These are phyloP conservation scores for Biancaea sappan DNA, from an alignment of 306 rosid genomes.

Conservation along the genomic window DNA sequence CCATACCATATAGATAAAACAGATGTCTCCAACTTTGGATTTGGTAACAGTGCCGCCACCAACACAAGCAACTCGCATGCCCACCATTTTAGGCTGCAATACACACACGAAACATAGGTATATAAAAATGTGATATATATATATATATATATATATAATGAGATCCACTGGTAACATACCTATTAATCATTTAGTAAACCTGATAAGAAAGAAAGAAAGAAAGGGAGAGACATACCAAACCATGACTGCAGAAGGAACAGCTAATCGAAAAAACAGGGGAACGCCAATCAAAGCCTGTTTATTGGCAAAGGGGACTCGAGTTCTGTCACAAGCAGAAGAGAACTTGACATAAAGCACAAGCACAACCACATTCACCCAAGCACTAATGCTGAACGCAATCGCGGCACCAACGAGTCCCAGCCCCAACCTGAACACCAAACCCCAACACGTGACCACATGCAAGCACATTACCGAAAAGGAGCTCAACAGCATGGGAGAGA, in stretches of 20 bases:
- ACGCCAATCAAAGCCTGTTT: conserved; percentile 38
- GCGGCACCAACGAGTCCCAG: conserved; percentile 65
- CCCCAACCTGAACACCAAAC: conserved; percentile 40
- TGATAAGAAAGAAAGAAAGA: background rate
- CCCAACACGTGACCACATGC: conserved; percentile 56
- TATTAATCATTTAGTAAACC: no score
- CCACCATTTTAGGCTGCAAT: conserved; percentile 71
- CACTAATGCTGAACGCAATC: conserved; percentile 42
- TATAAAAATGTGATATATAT: no score
- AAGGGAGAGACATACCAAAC: conserved; percentile 49
- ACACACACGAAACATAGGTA: background rate
- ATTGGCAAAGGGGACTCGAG: conserved; percentile 40
- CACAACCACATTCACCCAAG: conserved; percentile 54
- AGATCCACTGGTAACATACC: no score
- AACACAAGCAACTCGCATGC: conserved; percentile 63
- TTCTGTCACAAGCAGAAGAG: conserved; percentile 55
- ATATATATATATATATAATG: no score
- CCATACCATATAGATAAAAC: conserved; percentile 68
- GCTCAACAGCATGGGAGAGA: conserved; percentile 47
- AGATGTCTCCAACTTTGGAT: conserved; percentile 70
- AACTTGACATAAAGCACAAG: conserved; percentile 39
- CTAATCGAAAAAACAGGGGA: conserved; percentile 46
- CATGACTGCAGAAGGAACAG: conserved; percentile 71
- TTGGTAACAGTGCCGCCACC: conserved; percentile 59
- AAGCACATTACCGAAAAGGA: conserved; percentile 48